Evolutionary conservation across 2,329 filamentous ascomycete genomes (phyloP), one percentile per base, ranked within the genome.

Genomic region (Grosmannia serpens): DNA sequence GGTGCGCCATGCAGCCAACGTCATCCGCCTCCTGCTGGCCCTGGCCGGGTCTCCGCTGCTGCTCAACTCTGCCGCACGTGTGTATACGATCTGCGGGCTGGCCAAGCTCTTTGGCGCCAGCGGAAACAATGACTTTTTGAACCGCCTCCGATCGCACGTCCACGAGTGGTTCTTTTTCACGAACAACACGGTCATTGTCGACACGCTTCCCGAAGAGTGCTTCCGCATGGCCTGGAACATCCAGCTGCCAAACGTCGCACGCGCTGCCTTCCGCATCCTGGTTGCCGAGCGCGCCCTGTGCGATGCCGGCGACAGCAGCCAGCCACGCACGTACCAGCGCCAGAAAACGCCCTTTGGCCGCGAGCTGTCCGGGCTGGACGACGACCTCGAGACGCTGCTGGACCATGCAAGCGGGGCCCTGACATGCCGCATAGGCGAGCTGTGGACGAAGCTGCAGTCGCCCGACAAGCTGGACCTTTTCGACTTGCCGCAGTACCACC

Each of bases 21-120:
- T 94, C 38, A 75, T 87, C 52, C 77, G 84, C 1, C 71, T 89
- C 0, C 71, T 89, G 4, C 75, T 81, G 64, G 74, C 78, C 13
- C 77, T 88, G 47, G 75, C 60, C 22, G 59, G 55, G 6, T 44
- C n/a, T 3, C 61, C 82, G 62, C 73, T 83, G 0, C 71, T 74
- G 1, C 68, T 89, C 17, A 80, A 88, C 68, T 87, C 85, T 0
- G 85, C 86, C 0, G 75, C 79, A 13, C 83, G 86, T 17, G 70
- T 87, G 44, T 88, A 83, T 77, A 88, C 85, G 0, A 74, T 87
- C n/a, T 79, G 82, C 38, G 80, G 78, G 3, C 68, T 88, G 10
- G 80, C 83, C 9, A 80, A 81, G 60, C 74, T 83, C 46, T 77
- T 86, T 55, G 80, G 83, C 24, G 35, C 35, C 55, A 15, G 10